phyloP scores from a whole-genome alignment of 768 basidiomycete species.

The Scleroderma bovista region DNA sequence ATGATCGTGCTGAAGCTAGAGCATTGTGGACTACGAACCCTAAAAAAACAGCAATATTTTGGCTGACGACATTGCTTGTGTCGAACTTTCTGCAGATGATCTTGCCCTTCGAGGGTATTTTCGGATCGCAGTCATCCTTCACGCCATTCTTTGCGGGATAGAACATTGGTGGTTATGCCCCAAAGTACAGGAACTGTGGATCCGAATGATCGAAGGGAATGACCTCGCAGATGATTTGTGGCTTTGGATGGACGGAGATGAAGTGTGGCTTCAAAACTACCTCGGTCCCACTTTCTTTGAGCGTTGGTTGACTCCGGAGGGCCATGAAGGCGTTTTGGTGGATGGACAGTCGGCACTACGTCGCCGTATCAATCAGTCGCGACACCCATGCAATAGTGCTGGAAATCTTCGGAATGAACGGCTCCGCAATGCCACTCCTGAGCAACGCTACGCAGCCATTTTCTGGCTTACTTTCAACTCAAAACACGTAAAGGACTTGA shows the following conservation, averaged over 20 bases:
- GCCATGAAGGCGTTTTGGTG: background rate
- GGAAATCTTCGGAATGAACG: background rate
- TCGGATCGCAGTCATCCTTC: no score
- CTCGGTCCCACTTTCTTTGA: background rate
- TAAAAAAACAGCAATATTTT: no score
- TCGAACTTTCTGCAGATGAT: no score
- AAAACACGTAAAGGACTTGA: background rate
- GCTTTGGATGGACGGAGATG: background rate
- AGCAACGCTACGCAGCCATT: background rate
- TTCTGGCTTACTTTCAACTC: background rate
- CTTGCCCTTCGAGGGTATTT: no score
- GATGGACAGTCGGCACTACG: background rate
- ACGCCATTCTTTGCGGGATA: no score
- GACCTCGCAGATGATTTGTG: background rate
- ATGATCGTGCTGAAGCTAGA: no score
- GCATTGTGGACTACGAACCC: no score
- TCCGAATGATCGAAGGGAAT: background rate
- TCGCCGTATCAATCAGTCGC: background rate
- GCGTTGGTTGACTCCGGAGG: no score
- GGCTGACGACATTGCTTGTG: no score
- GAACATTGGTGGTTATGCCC: background rate
- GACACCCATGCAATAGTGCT: background rate
- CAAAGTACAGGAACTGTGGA: background rate
- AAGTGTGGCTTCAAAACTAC: background rate
- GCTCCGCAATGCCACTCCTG: background rate